Evolutionary conservation across 2,329 filamentous ascomycete genomes (phyloP).

Genomic region (Fusarium paranaense): DNA sequence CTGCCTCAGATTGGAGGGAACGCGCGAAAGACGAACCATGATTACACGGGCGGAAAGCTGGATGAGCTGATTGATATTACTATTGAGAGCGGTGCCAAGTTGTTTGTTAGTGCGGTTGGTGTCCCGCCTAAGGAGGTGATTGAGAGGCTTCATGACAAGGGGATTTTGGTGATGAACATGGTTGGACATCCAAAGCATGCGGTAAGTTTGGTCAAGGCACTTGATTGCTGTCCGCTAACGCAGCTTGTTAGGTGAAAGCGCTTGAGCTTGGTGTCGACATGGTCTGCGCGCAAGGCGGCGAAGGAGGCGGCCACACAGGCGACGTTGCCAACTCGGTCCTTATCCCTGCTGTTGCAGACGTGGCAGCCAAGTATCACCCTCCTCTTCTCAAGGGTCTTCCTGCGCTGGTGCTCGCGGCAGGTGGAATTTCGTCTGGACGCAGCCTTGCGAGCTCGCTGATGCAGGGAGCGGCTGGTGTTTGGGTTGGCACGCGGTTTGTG

Average conservation of each 20-base stretch:
- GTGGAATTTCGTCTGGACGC: conserved; percentile 86
- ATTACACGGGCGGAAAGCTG: conserved; percentile 91
- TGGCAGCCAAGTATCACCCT: conserved; percentile 78
- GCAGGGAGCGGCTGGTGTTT: conserved; percentile 89
- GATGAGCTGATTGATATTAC: conserved; percentile 90
- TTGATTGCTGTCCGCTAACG: conserved; percentile 12
- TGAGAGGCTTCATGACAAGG: conserved; percentile 79
- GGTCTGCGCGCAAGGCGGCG: conserved; percentile 90
- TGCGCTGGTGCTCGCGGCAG: conserved; percentile 88
- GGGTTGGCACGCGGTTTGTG: conserved; percentile 95
- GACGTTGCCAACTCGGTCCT: conserved; percentile 88
- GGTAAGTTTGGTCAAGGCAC: conserved; percentile 48
- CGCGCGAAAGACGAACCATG: conserved; percentile 92
- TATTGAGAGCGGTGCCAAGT: conserved; percentile 82
- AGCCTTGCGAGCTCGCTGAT: conserved; percentile 85
- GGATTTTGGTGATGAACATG: conserved; percentile 96
- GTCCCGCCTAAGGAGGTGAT: conserved; percentile 82
- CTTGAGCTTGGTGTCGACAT: conserved; percentile 89
- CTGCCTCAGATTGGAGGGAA: conserved; percentile 87
- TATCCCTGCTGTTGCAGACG: conserved; percentile 87
- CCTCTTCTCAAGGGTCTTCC: conserved; percentile 74
- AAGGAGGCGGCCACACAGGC: conserved; percentile 93
- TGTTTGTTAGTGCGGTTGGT: conserved; percentile 91
- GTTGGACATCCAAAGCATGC: conserved; percentile 93
- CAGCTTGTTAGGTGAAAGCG: conserved; percentile 68